Base-by-base conservation (phyloP, 1,284 basidiomycete species). In the Leccinum griseonigrum region DNA sequence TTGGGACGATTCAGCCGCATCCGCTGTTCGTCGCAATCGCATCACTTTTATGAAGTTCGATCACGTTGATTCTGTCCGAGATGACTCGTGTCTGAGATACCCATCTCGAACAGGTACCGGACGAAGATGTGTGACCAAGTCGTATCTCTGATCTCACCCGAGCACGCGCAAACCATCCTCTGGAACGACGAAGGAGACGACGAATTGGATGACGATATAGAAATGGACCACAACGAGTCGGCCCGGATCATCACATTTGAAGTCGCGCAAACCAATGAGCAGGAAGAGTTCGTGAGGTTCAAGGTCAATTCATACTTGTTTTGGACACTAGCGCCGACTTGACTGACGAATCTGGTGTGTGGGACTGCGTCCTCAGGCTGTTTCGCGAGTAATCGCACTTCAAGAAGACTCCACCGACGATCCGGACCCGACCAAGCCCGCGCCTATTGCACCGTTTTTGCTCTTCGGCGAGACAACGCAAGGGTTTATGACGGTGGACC, bases 41-140 rank as follows among this genome's bases (percentile, higher is more conserved):
- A 73, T 83, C 4, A 86, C 84, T 0, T 87, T 88, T 65, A 85
- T 88, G 81, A 71, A 85, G 86, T 85, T 64, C 16, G 72, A 59
- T n/a, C 6, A 11, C 13, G 13, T 54, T 1, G 2, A 56, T 29
- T 46, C 3, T 52, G 3, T 46, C 29, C 0, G 18, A 28, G 26
- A 13, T 29, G 7, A 29, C 4, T 1, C 22, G 26, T 1, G 16
- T 29, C 10, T 8, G n/a, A 54, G 7, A 40, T 40, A 7, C 26
- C 2, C 5, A 18, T 57, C 3, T 29, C 5, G 3, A 4, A 10
- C 22, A 85, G 84, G 54, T 87, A 86, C 65, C 76, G 86, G 13
- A 83, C 78, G 5, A 85, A 85, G 71, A 78, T 85, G 50, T 71
- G 78, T 11, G 84, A 87, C 63, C 85, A 85, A 63, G 69, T 82